Percentiles rank a stretch among this genome's conserved stretches.
Evolutionary conservation across 1,284 basidiomycete species (phyloP).

Genomic region (Sanghuangporus sanghuang): DNA sequence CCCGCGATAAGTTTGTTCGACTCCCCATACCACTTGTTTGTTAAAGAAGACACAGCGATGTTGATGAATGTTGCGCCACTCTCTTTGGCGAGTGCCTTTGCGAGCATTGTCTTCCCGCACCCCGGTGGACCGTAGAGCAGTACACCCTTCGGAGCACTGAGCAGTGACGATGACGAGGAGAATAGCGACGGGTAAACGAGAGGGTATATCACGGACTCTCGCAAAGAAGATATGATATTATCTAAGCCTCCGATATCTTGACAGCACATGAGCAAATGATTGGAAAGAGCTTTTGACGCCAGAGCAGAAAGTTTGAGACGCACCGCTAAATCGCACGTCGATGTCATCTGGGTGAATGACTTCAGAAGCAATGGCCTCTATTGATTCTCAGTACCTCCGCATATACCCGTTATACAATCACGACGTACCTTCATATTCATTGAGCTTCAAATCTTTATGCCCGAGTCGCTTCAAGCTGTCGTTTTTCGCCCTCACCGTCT

Average conservation of each 20-base stretch:
- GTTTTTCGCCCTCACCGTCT: constrained; percentile 63
- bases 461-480: constrained; percentile 73
- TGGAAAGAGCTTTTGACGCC: background rate
- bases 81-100: constrained; percentile 94
- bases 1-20: constrained; percentile 96
- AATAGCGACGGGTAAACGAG: constrained; percentile 91
- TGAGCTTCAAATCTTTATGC: constrained; percentile 62
- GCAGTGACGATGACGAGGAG: constrained; percentile 63
- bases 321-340: constrained; percentile 64
- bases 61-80: constrained; percentile 97
- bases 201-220: constrained; percentile 96
- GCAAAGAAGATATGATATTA: constrained; percentile 83
- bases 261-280: background rate
- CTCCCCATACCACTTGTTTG: constrained; percentile 98
- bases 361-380: constrained; percentile 78
- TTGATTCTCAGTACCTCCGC: background rate
- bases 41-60: constrained; percentile 73
- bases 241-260: constrained; percentile 95
- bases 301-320: constrained; percentile 20
- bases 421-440: constrained; percentile 75
- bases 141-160: constrained; percentile 76
- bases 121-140: constrained; percentile 89
- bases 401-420: background rate
- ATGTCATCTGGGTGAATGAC: constrained; percentile 87
- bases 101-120: constrained; percentile 94